Evolutionary conservation across 139 green algal species (phyloP).

Genomic region (Ostreobium quekettii): DNA sequence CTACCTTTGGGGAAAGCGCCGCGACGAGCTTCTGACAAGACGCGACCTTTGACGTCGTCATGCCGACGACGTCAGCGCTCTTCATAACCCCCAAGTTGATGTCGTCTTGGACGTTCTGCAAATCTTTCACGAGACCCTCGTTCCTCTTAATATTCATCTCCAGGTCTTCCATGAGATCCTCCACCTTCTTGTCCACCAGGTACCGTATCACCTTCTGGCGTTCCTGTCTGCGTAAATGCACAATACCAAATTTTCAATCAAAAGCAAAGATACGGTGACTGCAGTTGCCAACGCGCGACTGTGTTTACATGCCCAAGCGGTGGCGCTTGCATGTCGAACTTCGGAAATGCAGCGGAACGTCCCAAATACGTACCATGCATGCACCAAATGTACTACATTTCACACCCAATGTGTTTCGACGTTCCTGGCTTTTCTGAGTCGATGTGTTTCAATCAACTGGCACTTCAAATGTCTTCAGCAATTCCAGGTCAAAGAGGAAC

Average conservation of each 20-base stretch:
- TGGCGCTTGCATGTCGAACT: no score
- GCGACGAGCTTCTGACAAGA: constrained; percentile 37
- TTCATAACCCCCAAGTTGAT: constrained; percentile 31
- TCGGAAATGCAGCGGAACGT: no score
- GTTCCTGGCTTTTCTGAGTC: no score
- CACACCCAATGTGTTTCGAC: no score
- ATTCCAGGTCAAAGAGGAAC: constrained; percentile 1
- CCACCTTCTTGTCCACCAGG: constrained; percentile 12
- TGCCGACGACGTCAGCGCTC: constrained; percentile 44
- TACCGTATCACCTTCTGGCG: constrained; percentile 19
- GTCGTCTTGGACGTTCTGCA: constrained; percentile 11
- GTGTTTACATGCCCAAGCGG: no score
- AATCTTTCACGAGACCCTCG: not conserved
- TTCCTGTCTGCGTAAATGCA: constrained; percentile 21
- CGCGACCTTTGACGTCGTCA: constrained; percentile 57
- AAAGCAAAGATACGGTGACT: no score
- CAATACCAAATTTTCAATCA: no score
- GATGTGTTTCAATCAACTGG: no score
- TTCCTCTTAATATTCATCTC: constrained; percentile 2
- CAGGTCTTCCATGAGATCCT: constrained; percentile 6
- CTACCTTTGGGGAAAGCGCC: constrained; percentile 31
- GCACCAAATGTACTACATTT: no score
- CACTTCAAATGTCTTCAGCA: not conserved
- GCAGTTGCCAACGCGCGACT: no score
- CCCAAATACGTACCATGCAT: no score